phyloP scores from a whole-genome alignment of 768 basidiomycete species.

The Mycena amicta region DNA sequence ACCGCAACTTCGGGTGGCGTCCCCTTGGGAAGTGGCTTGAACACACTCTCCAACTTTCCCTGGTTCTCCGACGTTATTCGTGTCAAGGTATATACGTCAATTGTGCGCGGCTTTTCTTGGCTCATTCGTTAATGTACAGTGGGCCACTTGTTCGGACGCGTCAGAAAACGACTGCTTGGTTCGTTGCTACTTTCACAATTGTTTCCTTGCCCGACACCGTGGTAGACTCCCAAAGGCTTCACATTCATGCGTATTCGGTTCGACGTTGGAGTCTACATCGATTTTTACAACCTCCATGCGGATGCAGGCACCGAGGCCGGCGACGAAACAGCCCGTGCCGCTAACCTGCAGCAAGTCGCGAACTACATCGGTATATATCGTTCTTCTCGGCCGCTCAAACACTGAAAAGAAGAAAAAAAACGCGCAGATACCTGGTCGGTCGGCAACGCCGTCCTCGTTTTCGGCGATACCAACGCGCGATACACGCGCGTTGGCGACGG shows the following conservation, averaged over 20 bases:
- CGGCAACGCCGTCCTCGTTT: slow-evolving; percentile 38
- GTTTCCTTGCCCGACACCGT: neutral
- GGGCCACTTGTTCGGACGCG: slow-evolving; percentile 17
- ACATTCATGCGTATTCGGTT: slow-evolving; percentile 37
- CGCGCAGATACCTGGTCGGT: slow-evolving; percentile 26
- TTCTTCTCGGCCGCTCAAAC: neutral
- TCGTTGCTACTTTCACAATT: neutral
- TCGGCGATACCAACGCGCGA: slow-evolving; percentile 42
- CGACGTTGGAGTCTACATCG: slow-evolving; percentile 36
- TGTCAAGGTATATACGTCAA: slow-evolving; percentile 12
- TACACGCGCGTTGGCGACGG: slow-evolving; percentile 33
- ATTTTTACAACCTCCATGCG: slow-evolving; percentile 42
- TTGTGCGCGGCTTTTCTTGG: neutral
- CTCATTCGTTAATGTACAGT: slow-evolving; percentile 1
- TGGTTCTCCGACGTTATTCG: slow-evolving; percentile 35
- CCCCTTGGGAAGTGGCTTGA: slow-evolving; percentile 38
- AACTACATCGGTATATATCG: slow-evolving; percentile 29
- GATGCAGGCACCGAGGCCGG: slow-evolving; percentile 38
- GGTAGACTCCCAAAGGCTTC: slow-evolving; percentile 39
- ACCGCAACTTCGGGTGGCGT: slow-evolving; percentile 41
- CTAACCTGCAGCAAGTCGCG: slow-evolving; percentile 36
- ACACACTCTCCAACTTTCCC: slow-evolving; percentile 38
- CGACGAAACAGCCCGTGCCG: slow-evolving; percentile 34
- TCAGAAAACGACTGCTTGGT: slow-evolving; percentile 36
- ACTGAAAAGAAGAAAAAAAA: too few relatives aligned